A percentile compares a stretch with the other conserved stretches of the same genome.
Conservation (phyloP, 2,329 filamentous ascomycete species). For the Fusarium annulatum region DNA sequence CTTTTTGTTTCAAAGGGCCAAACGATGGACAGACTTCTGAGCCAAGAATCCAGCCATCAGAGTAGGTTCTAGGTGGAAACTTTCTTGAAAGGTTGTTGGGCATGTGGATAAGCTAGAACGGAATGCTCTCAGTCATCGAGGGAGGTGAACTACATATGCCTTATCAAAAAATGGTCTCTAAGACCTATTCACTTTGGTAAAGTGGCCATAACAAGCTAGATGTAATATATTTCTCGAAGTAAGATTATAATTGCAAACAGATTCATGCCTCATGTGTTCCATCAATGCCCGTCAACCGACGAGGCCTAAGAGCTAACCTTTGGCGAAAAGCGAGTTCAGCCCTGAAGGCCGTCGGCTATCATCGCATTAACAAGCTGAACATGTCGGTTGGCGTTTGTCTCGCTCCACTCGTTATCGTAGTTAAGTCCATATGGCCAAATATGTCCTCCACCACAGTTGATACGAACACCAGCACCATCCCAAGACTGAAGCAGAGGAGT, state of each 20-base stretch:
- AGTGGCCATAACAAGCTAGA: background rate
- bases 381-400: conserved; percentile 57
- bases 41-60: background rate
- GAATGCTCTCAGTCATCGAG: background rate
- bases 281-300: background rate
- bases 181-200: too few species aligned
- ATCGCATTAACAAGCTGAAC: conserved; percentile 58
- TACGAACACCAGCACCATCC: conserved; percentile 52
- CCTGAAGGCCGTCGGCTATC: conserved; percentile 52
- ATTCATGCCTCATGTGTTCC: background rate
- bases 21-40: background rate
- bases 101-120: background rate
- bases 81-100: background rate
- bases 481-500: conserved; percentile 53
- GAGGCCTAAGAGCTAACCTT: background rate
- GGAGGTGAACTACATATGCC: too few species aligned
- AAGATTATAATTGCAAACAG: background rate
- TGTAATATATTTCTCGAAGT: background rate
- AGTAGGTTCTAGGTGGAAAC: background rate
- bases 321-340: background rate
- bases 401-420: conserved; percentile 58
- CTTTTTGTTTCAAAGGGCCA: background rate
- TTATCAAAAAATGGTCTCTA: too few species aligned
- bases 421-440: conserved; percentile 57
- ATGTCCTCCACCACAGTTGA: conserved; percentile 55